Conservation (phyloP, 495 filamentous ascomycete genomes). For the Poronia punctata region DNA sequence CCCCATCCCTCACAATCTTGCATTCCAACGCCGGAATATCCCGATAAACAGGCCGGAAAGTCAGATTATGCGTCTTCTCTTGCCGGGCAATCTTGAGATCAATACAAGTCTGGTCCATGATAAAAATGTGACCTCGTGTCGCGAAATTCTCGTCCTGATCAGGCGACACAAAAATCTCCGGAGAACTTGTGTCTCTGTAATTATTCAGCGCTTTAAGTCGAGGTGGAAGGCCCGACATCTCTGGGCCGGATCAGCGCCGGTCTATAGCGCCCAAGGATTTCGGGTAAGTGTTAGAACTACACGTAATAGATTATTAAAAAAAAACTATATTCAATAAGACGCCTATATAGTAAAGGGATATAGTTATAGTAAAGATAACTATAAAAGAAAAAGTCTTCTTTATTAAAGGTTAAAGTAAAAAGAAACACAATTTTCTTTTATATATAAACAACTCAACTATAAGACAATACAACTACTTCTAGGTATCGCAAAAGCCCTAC, state of each 20-base stretch:
- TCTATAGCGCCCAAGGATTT: no score
- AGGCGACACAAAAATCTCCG: not conserved
- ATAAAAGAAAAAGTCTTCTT: no score
- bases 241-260: not conserved
- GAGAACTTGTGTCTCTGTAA: not conserved
- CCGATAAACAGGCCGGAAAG: not conserved
- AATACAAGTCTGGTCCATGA: slow-evolving; percentile 1
- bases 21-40: not conserved
- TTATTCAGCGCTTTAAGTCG: not conserved
- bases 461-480: no score
- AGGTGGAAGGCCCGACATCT: not conserved
- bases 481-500: no score
- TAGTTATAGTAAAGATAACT: no score
- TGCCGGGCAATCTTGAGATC: not conserved
- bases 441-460: no score
- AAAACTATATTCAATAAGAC: no score
- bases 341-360: no score
- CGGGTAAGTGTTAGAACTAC: no score
- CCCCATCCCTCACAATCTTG: not conserved
- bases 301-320: no score
- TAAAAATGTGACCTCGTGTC: slow-evolving; percentile 1
- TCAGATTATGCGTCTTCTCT: not conserved
- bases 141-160: not conserved
- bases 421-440: no score
- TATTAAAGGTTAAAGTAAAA: no score